These are phyloP conservation scores for Suillus bovinus DNA, from an alignment of 768 basidiomycete genomes.

Conservation along the genomic window DNA sequence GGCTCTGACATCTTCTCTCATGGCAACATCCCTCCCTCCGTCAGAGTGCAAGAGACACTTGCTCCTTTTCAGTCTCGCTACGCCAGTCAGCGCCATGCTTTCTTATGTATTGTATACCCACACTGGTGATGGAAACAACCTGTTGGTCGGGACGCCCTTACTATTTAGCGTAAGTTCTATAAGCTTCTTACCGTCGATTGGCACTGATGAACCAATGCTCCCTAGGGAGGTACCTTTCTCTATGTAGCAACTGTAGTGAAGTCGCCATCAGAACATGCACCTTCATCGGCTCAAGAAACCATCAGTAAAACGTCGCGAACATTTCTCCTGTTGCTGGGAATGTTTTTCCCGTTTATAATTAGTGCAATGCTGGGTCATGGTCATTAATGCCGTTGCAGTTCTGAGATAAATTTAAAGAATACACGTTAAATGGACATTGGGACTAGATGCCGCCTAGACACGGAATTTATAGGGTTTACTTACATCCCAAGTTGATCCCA, in stretches of 20 bases:
- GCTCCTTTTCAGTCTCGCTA: conserved; percentile 77
- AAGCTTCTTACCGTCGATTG: neutral
- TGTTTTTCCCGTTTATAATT: conserved; percentile 68
- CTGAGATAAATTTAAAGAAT: conserved; percentile 1
- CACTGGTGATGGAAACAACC: conserved; percentile 38
- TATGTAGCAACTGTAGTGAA: conserved; percentile 94
- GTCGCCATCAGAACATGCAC: conserved; percentile 55
- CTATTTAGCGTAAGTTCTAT: conserved; percentile 74
- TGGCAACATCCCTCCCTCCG: conserved; percentile 72
- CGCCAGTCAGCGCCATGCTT: conserved; percentile 78
- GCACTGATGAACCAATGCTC: neutral
- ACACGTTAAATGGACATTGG: neutral
- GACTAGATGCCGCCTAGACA: neutral
- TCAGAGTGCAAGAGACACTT: conserved; percentile 74
- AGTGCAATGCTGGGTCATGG: conserved; percentile 63
- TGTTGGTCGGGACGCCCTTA: conserved; percentile 74
- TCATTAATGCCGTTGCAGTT: conserved; percentile 29
- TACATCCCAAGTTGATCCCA: neutral
- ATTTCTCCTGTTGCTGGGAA: conserved; percentile 60
- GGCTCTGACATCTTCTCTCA: conserved; percentile 81
- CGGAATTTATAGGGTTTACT: neutral
- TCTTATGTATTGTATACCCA: conserved; percentile 69
- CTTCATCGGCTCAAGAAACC: conserved; percentile 34
- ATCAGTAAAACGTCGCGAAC: conserved; percentile 49
- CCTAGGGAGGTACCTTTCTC: conserved; percentile 88